Evolutionary conservation across 2,329 filamentous ascomycete species (phyloP).

Genomic region (Fusarium sp.): DNA sequence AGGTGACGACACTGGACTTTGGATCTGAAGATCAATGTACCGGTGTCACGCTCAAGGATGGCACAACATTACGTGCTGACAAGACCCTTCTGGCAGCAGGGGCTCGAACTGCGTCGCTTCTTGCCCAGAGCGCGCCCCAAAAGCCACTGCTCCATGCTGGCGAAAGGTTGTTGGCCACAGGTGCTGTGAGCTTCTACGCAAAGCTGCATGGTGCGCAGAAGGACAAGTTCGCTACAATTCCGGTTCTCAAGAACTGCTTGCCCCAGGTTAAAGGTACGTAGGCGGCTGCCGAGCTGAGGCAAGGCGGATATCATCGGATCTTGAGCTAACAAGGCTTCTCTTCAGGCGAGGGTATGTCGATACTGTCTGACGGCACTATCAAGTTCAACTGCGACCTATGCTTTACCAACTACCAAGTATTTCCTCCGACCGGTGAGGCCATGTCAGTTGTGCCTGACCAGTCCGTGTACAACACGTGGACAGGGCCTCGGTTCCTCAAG

Average conservation of each 20-base stretch:
- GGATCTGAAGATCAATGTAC: constrained; percentile 58
- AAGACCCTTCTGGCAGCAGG: constrained; percentile 67
- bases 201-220: constrained; percentile 58
- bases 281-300: background rate
- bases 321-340: constrained; percentile 10
- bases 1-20: constrained; percentile 61
- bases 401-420: constrained; percentile 65
- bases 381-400: constrained; percentile 73
- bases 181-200: constrained; percentile 59
- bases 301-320: constrained; percentile 25
- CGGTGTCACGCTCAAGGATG: constrained; percentile 63
- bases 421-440: constrained; percentile 59
- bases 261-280: constrained; percentile 56
- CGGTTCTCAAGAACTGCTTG: constrained; percentile 64
- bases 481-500: constrained; percentile 54
- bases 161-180: constrained; percentile 67
- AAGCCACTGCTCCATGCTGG: constrained; percentile 65
- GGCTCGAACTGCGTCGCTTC: constrained; percentile 66
- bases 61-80: constrained; percentile 61
- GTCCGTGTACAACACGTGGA: constrained; percentile 57
- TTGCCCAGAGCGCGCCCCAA: constrained; percentile 63
- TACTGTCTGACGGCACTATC: constrained; percentile 61
- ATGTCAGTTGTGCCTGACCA: constrained; percentile 64
- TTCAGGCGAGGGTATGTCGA: constrained; percentile 58
- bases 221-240: constrained; percentile 61